These are phyloP conservation scores for Corchorus olitorius DNA, from an alignment of 345 rosid species.

Conservation along the genomic window DNA sequence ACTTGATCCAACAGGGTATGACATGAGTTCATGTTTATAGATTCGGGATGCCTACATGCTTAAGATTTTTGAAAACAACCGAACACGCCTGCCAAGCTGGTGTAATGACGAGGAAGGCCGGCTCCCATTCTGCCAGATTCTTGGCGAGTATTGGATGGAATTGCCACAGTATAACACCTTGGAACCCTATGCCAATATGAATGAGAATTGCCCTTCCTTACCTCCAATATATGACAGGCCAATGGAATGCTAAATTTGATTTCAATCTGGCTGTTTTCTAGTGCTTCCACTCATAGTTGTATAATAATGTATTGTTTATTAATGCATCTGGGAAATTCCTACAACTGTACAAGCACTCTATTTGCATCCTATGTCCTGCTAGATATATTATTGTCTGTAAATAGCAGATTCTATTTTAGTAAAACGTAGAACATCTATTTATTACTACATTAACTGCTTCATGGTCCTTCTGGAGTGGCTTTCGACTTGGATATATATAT, in stretches of 20 bases:
- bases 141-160: slow-evolving; percentile 89
- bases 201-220: slow-evolving; percentile 87
- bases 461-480: neutral
- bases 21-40: slow-evolving; percentile 31
- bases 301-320: neutral
- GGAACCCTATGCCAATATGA: slow-evolving; percentile 86
- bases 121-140: slow-evolving; percentile 81
- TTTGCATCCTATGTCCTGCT: neutral
- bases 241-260: slow-evolving; percentile 46
- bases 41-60: slow-evolving; percentile 93
- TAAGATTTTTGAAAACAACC: slow-evolving; percentile 68
- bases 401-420: neutral
- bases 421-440: neutral
- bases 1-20: neutral
- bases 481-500: neutral
- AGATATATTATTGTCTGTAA: slow-evolving; percentile 16
- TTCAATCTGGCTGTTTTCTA: slow-evolving; percentile 3
- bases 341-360: slow-evolving; percentile 3
- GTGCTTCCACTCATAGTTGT: neutral
- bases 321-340: neutral
- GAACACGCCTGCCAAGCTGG: slow-evolving; percentile 80
- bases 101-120: slow-evolving; percentile 55
- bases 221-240: slow-evolving; percentile 88
- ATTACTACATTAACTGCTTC: too few species aligned
- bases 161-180: slow-evolving; percentile 77